Evolutionary conservation across 371 early-diverging fungal genomes (phyloP), one percentile per base, ranked within the genome.

Genomic region (Saksenaea vasiformis): DNA sequence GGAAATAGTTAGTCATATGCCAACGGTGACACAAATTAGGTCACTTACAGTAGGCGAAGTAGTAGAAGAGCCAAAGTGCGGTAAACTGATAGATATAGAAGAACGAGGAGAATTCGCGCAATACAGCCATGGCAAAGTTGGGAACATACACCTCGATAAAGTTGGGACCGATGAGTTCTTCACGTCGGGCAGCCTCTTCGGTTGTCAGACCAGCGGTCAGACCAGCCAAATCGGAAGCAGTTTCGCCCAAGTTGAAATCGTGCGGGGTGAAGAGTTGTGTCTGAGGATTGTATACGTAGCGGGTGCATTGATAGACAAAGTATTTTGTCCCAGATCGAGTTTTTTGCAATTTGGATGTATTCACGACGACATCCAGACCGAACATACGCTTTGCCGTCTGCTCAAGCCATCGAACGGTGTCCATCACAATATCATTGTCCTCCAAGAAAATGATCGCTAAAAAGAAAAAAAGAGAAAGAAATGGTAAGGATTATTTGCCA

Each of bases 21-120:
- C 38, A n/a, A 24, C 22, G 2, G 14, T 22, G 10, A 37, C 36
- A 26, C 14, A 27, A 26, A 38, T 2, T 15, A 41, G 13, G 26
- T 24, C 26, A 63, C 71, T 70, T 66, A 70, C 83, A 93, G 76
- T 91, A 91, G 44, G 80, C 85, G 67, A 87, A 83, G 73, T 89
- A 87, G 73, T 88, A 89, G 70, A 89, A 92, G 13, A 90, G 80
- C 87, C 87, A 87, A 47, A 93, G 80, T n/a, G 80, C 78, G 65
- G 89, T 84, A 41, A 90, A 74, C 70, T 93, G 93, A 65, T 91
- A 93, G 28, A 91, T 78, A 68, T 93, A 93, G 62, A 93, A 92
- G 70, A 90, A 85, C 10, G 86, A 82, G 5, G 84, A 70, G 62
- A 91, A 89, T 72, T 92, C 93, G 57, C 82, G 85, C 36, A 73